Percentiles rank a stretch among this genome's conserved stretches.
phyloP scores from a whole-genome alignment of 768 basidiomycete genomes.

The Leccinum aurantiacum region DNA sequence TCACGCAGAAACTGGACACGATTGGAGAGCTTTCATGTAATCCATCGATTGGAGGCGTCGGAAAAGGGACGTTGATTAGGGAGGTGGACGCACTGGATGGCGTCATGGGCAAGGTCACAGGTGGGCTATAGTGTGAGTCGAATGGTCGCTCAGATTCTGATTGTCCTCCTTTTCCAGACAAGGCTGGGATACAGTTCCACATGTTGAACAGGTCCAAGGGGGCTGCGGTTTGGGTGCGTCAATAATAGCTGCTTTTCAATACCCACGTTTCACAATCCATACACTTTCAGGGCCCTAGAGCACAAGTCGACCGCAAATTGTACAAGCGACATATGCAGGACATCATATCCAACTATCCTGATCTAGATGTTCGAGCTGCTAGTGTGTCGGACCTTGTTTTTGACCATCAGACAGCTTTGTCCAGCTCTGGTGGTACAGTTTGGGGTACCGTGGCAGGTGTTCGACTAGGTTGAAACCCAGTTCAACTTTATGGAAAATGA shows the following conservation, averaged over 20 bases:
- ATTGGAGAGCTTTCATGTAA: slow-evolving; percentile 89
- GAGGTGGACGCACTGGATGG: slow-evolving; percentile 93
- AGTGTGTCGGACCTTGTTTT: slow-evolving; percentile 81
- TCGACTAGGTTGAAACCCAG: slow-evolving; percentile 50
- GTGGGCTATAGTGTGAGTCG: slow-evolving; percentile 38
- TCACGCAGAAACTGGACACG: slow-evolving; percentile 80
- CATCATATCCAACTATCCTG: slow-evolving; percentile 60
- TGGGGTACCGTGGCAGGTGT: slow-evolving; percentile 67
- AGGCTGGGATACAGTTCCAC: slow-evolving; percentile 86
- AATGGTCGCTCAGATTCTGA: neutral
- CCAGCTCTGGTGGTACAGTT: slow-evolving; percentile 23
- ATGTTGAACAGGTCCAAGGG: slow-evolving; percentile 85
- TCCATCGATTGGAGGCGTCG: slow-evolving; percentile 88
- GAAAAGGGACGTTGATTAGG: slow-evolving; percentile 88
- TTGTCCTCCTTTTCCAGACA: slow-evolving; percentile 48
- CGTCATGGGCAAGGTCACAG: slow-evolving; percentile 78
- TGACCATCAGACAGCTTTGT: slow-evolving; percentile 39
- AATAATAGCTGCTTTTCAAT: no score
- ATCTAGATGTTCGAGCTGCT: slow-evolving; percentile 66
- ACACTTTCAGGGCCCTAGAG: slow-evolving; percentile 71
- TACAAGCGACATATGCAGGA: slow-evolving; percentile 85
- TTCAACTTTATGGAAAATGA: neutral
- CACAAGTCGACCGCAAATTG: slow-evolving; percentile 82
- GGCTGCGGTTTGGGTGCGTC: slow-evolving; percentile 81
- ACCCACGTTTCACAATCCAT: neutral